Conservation (phyloP, 2,329 filamentous ascomycete genomes). For the Fusarium fracticaudum region DNA sequence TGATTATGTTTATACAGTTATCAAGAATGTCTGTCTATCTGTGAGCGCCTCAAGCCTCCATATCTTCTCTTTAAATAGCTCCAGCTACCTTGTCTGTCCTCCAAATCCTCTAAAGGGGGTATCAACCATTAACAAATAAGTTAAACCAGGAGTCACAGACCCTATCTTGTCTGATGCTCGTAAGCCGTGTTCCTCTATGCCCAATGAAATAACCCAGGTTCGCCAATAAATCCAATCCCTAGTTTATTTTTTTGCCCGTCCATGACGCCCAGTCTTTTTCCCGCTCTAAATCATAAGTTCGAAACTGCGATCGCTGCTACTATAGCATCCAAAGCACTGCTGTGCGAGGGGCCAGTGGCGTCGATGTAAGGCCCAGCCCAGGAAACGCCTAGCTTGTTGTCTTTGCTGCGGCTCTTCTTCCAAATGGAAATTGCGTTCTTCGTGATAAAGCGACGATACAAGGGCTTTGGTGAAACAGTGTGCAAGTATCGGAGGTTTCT, state of each 20-base stretch:
- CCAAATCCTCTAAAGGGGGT: slow-evolving; percentile 32
- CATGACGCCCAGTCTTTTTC: slow-evolving; percentile 11
- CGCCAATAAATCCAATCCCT: slow-evolving; percentile 27
- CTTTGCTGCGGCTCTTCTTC: slow-evolving; percentile 62
- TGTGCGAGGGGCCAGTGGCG: slow-evolving; percentile 68
- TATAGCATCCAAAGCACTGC: slow-evolving; percentile 72
- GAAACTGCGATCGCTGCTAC: slow-evolving; percentile 65
- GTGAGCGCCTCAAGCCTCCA: slow-evolving; percentile 1
- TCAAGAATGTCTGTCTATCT: background rate
- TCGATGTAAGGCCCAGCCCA: slow-evolving; percentile 70
- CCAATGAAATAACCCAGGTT: slow-evolving; percentile 25
- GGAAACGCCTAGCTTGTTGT: slow-evolving; percentile 66
- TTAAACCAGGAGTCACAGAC: slow-evolving; percentile 25
- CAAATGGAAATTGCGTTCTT: slow-evolving; percentile 74
- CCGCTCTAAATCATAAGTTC: slow-evolving; percentile 11
- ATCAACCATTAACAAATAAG: slow-evolving; percentile 40
- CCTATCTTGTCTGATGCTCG: slow-evolving; percentile 15
- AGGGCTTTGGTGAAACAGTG: slow-evolving; percentile 56
- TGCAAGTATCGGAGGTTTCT: slow-evolving; percentile 71
- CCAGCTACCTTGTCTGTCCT: slow-evolving; percentile 10
- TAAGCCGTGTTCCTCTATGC: slow-evolving; percentile 18
- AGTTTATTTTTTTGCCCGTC: slow-evolving; percentile 6
- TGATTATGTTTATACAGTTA: slow-evolving; percentile 24
- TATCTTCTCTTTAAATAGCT: slow-evolving; percentile 1
- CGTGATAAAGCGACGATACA: slow-evolving; percentile 64